These are phyloP conservation scores for Fragaria iinumae DNA, from an alignment of 306 rosid species.

Conservation along the genomic window DNA sequence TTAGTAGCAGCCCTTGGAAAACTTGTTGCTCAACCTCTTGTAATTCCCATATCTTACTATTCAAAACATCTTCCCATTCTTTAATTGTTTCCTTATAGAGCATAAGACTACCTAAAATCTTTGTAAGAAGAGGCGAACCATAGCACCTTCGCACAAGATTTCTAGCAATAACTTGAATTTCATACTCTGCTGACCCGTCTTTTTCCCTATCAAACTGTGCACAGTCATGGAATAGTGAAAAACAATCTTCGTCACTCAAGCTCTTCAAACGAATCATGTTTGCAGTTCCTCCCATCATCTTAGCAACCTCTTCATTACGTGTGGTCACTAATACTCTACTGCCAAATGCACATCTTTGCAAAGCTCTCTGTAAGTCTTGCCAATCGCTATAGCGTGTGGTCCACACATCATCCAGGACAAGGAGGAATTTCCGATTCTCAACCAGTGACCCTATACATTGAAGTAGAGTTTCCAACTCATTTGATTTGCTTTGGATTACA, in stretches of 20 bases:
- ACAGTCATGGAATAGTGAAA: background rate
- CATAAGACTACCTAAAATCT: slow-evolving; percentile 17
- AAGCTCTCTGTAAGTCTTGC: background rate
- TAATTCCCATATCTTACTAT: background rate
- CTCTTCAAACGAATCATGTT: background rate
- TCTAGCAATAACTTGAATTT: background rate
- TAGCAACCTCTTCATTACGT: background rate
- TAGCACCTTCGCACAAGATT: background rate
- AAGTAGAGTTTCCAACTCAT: no score
- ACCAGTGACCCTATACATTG: no score
- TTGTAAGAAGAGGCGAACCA: slow-evolving; percentile 8
- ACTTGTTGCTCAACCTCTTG: background rate
- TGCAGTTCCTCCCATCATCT: background rate
- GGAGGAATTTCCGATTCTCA: background rate
- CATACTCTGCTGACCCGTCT: background rate
- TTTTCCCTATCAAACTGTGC: background rate
- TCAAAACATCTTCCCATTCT: slow-evolving; percentile 13
- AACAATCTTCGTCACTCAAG: background rate
- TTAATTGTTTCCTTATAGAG: background rate
- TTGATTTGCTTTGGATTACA: no score
- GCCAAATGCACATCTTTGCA: background rate
- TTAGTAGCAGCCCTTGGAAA: background rate
- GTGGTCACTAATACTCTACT: background rate
- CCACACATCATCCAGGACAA: background rate
- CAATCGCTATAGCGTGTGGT: background rate